Base-by-base conservation (phyloP, 805 yeast species). In the Danielia oregonensis region DNA sequence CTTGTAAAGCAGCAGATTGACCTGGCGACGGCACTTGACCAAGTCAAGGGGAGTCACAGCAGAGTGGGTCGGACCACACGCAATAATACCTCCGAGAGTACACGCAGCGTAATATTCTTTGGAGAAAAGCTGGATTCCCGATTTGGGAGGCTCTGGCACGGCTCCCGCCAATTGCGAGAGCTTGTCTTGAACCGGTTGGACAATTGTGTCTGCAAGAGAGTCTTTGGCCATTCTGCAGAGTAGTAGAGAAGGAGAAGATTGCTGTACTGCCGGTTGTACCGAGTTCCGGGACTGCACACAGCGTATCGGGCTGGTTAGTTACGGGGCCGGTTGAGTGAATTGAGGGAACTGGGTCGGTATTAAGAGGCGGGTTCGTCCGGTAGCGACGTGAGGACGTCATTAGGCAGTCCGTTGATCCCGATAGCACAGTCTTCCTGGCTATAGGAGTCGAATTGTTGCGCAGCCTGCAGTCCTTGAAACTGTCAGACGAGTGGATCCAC, bases 31-130 rank as follows among this genome's bases (percentile, higher is more conserved):
- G 67, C 95, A 85, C 65, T 91, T 91, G 56, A 93, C 94, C 36
- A 93, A 67, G 65, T 91, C 98, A 39, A 91, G 71, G 4, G 97
- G 97, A 5, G 96, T 86, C 17, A 93, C 94, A 3, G 84, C 76
- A 2, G 96, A 79, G 61, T 91, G 98, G 10, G 97, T 91, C 22
- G 97, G 96, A 11, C 97, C 97, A 70, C 97, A 91, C 2, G 97
- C 97, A 35, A 83, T 48, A 36, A 80, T 72, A 48, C 91, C 94
- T 30, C 89, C 94, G 25, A 80, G 32, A 3, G 88, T 79, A 61
- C 94, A 85, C 34, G 89, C 79, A 36, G 69, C 67, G 63, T 71
- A 84, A 65, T 79, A 84, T 55, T 82, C 79, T 15, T 70, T 62
- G 4, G 85, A 64, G 63, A 68, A 79, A 30, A 80, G 67, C 41